These are phyloP conservation scores for Tylopilus sp. DNA, from an alignment of 1,284 basidiomycete species.

Conservation along the genomic window DNA sequence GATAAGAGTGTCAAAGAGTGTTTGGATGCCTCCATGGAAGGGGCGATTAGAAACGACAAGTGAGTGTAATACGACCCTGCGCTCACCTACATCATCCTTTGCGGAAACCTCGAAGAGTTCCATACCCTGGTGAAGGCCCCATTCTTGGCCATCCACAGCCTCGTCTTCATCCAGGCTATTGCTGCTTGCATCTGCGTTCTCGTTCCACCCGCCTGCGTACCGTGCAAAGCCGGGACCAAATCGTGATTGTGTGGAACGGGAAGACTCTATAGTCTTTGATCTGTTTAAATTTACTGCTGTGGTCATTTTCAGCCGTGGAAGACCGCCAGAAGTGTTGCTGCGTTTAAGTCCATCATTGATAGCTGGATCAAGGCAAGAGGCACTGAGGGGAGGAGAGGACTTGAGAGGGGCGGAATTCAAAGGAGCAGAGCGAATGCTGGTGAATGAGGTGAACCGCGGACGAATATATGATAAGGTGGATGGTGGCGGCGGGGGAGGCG, in stretches of 20 bases:
- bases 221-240: constrained; percentile 55
- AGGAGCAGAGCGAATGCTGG: constrained; percentile 64
- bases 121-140: constrained; percentile 78
- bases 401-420: constrained; percentile 39
- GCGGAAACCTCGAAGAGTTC: constrained; percentile 83
- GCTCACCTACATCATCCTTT: constrained; percentile 76
- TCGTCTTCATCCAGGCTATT: constrained; percentile 69
- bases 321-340: constrained; percentile 46
- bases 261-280: constrained; percentile 46
- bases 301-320: constrained; percentile 40
- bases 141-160: constrained; percentile 64
- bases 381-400: constrained; percentile 47
- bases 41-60: constrained; percentile 11
- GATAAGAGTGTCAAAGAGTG: constrained; percentile 75
- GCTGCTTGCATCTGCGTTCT: constrained; percentile 58
- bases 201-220: constrained; percentile 50
- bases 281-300: constrained; percentile 40
- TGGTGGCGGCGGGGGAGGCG: constrained; percentile 55
- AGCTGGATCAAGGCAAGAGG: constrained; percentile 54
- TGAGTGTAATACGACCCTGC: not conserved
- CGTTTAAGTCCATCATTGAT: constrained; percentile 44
- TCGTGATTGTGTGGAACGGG: constrained; percentile 51
- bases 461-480: constrained; percentile 80
- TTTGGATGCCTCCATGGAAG: constrained; percentile 61
- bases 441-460: constrained; percentile 81